A percentile compares a stretch with the other conserved stretches of the same genome.
Evolutionary conservation across 2,329 filamentous ascomycete species (phyloP).

Genomic region (Beauveria varroae): DNA sequence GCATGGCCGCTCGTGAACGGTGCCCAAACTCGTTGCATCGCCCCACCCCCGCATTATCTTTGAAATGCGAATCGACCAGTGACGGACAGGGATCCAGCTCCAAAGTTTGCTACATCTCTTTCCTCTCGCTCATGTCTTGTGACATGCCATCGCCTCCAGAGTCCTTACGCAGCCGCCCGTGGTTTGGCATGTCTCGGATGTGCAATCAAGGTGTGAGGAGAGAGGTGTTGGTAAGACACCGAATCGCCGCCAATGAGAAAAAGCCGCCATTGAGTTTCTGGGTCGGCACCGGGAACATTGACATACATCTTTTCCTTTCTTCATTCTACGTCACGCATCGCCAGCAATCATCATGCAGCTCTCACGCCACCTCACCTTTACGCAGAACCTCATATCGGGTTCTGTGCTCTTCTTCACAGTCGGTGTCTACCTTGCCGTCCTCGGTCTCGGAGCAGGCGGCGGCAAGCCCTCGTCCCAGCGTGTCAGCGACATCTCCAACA

Average conservation of each 20-base stretch:
- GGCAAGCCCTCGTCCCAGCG: conserved; percentile 12
- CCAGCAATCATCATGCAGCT: background rate
- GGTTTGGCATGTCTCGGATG: background rate
- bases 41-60: background rate
- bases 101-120: background rate
- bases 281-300: background rate
- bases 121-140: background rate
- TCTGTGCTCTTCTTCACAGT: conserved; percentile 12
- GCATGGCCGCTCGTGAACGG: background rate
- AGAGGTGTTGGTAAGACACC: background rate
- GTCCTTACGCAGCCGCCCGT: background rate
- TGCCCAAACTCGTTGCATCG: background rate
- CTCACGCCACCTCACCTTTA: conserved; percentile 5
- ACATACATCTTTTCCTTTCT: background rate
- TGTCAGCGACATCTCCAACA: conserved; percentile 7
- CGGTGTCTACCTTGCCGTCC: conserved; percentile 14
- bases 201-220: background rate
- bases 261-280: background rate
- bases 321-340: background rate
- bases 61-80: background rate
- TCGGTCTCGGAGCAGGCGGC: conserved; percentile 14
- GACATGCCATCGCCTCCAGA: background rate
- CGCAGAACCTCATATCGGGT: conserved; percentile 9
- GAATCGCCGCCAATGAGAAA: background rate
- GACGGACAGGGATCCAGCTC: background rate